Percentiles rank a stretch among this genome's conserved stretches.
phyloP scores from a whole-genome alignment of 2,329 filamentous ascomycete species.

The Ploettnerulaceae sp. region DNA sequence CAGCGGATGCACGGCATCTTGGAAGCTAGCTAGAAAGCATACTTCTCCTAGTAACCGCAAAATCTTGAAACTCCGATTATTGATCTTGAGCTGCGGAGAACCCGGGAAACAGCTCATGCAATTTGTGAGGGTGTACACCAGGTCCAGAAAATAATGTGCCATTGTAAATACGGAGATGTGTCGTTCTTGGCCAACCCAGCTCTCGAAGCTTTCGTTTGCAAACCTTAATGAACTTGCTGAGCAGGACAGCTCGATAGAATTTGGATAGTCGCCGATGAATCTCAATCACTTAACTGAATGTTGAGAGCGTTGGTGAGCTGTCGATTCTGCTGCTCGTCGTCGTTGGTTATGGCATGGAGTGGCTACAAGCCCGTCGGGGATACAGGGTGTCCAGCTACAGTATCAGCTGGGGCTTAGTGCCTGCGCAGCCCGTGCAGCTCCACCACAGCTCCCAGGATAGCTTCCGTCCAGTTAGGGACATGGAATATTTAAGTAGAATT shows the following conservation, averaged over 20 bases:
- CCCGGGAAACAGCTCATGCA: slow-evolving; percentile 96
- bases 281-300: no score
- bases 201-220: slow-evolving; percentile 6
- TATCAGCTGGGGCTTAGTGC: no score
- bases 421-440: no score
- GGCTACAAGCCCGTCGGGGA: no score
- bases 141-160: slow-evolving; percentile 81
- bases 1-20: slow-evolving; percentile 11
- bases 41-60: slow-evolving; percentile 88
- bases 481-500: no score
- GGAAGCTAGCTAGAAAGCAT: slow-evolving; percentile 29
- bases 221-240: no score
- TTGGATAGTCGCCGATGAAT: neutral
- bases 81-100: slow-evolving; percentile 91
- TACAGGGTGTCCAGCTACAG: no score
- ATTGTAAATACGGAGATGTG: slow-evolving; percentile 41
- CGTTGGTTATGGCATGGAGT: no score
- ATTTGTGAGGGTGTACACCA: slow-evolving; percentile 86
- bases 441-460: no score
- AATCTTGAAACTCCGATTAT: slow-evolving; percentile 92
- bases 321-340: no score
- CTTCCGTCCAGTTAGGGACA: no score
- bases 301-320: no score
- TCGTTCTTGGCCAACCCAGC: slow-evolving; percentile 8
- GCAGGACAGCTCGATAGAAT: neutral